Conservation (phyloP, 176 grass and related monocot species). For the Juncus inflexus region DNA sequence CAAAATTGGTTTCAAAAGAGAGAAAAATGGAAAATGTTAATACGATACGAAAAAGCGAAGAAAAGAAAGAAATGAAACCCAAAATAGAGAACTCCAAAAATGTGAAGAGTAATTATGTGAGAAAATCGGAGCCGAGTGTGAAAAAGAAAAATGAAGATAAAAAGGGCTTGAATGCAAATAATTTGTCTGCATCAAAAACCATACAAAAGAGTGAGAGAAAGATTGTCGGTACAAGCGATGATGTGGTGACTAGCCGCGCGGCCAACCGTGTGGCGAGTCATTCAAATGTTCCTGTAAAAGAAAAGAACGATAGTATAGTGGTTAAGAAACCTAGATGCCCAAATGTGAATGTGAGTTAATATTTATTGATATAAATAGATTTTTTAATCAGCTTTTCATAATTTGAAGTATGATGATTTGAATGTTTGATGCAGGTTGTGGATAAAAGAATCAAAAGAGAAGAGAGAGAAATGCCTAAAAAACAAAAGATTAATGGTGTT, state of each 20-base stretch:
- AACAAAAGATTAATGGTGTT: conserved; percentile 27
- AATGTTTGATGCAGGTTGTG: conserved; percentile 30
- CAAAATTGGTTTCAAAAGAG: conserved; percentile 34
- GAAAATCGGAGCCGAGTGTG: conserved; percentile 25
- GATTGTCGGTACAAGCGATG: conserved; percentile 33
- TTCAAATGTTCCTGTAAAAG: conserved; percentile 27
- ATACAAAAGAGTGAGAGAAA: conserved; percentile 31
- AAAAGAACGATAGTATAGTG: conserved; percentile 21
- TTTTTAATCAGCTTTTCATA: too few species aligned
- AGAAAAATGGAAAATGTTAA: conserved; percentile 7
- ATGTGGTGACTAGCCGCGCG: conserved; percentile 9
- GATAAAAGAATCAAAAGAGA: conserved; percentile 29
- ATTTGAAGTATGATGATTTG: too few species aligned
- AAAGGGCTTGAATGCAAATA: conserved; percentile 31
- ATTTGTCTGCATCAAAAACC: conserved; percentile 12
- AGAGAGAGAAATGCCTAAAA: conserved; percentile 27
- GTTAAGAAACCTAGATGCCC: conserved; percentile 37
- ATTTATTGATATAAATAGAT: too few species aligned
- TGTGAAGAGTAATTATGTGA: conserved; percentile 29
- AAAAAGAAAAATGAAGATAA: conserved; percentile 35
- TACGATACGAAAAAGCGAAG: conserved; percentile 6
- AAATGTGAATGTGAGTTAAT: background rate
- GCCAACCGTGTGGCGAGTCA: conserved; percentile 16
- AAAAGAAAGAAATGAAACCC: conserved; percentile 20
- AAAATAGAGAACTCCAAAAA: conserved; percentile 27